Evolutionary conservation across 257 asterid species (phyloP).

Genomic region (Solanum microdontum): DNA sequence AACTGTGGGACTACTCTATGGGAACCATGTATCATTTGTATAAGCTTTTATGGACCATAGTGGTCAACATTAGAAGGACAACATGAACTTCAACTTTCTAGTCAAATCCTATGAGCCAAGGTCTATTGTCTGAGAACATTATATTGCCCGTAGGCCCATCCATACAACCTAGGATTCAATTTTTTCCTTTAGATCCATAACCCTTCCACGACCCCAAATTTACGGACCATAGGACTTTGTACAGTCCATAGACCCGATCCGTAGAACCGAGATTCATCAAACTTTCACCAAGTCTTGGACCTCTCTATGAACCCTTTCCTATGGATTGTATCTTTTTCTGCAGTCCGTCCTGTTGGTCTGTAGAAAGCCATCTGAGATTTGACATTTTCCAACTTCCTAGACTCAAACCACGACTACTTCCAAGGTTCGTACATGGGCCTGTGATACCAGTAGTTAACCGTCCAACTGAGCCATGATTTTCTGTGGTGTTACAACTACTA

Average conservation of each 20-base stretch:
- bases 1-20: no score
- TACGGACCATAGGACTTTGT: background rate
- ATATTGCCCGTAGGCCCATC: background rate
- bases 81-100: no score
- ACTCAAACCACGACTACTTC: background rate
- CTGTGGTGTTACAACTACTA: background rate
- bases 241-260: no score
- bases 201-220: no score
- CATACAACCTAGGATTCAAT: background rate
- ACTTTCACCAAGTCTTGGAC: background rate
- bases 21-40: no score
- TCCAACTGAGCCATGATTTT: background rate
- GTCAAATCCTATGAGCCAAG: no score
- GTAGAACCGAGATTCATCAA: background rate
- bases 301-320: background rate
- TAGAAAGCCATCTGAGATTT: background rate
- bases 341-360: accelerated
- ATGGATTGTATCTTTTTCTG: background rate
- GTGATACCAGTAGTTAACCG: background rate
- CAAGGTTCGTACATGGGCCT: background rate
- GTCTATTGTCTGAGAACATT: background rate
- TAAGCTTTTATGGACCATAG: no score
- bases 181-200: background rate
- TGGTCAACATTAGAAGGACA: no score
- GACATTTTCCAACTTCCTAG: background rate